Evolutionary conservation across 208 protist genomes (phyloP).

Genomic region (Borovskyia barvae): DNA sequence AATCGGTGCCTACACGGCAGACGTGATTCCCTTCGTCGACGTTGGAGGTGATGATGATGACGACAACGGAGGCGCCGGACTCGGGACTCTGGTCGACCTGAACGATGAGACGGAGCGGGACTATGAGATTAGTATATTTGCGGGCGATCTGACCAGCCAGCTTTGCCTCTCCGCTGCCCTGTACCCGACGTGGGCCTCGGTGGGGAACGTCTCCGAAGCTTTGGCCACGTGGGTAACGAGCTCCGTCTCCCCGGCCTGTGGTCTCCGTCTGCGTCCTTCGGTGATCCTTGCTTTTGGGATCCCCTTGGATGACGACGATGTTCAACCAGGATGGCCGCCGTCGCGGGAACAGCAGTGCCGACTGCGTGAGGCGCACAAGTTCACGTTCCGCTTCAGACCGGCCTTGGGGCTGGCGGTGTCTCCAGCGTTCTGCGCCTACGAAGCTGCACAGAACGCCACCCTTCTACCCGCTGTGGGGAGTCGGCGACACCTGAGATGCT

Average conservation of each 20-base stretch:
- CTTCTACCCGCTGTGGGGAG: neutral
- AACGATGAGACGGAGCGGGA: slow-evolving; percentile 12
- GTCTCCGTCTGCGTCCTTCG: slow-evolving; percentile 5
- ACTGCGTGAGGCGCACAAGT: slow-evolving; percentile 1
- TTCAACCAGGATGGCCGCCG: slow-evolving; percentile 4
- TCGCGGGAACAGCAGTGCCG: slow-evolving; percentile 3
- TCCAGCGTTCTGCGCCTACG: slow-evolving; percentile 14
- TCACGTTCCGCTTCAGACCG: slow-evolving; percentile 12
- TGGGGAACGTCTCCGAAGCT: slow-evolving; percentile 5
- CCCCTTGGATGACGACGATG: neutral
- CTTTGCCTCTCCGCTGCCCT: slow-evolving; percentile 18
- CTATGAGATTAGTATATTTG: slow-evolving; percentile 10
- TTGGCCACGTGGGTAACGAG: slow-evolving; percentile 4
- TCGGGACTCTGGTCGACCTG: neutral
- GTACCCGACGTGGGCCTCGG: slow-evolving; percentile 1
- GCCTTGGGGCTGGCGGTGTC: neutral
- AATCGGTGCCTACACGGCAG: neutral
- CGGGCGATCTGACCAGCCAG: slow-evolving; percentile 16
- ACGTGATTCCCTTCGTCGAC: neutral
- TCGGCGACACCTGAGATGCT: slow-evolving; percentile 9
- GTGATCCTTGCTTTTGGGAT: neutral
- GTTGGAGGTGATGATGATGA: neutral
- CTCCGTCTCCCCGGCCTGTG: slow-evolving; percentile 18
- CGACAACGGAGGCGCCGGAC: neutral
- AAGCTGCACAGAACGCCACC: neutral